Base-by-base conservation (phyloP, 257 asterid species). In the Coffea canephora region DNA sequence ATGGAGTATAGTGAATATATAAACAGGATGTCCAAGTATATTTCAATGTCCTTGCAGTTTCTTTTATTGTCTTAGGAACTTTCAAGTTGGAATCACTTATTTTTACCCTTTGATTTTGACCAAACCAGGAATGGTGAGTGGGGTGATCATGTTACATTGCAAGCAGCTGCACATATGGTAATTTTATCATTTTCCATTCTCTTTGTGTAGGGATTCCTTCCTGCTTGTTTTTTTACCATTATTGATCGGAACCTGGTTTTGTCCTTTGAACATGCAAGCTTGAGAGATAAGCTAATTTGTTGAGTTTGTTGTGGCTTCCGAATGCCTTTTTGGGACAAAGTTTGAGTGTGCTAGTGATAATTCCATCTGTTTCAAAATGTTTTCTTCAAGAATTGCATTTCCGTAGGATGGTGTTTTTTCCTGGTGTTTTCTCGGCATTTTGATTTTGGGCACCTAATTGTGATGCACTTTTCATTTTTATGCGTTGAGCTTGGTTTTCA, bases 131-230 rank as follows among this genome's bases (percentile, higher is more conserved):
- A 76, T 50, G 95, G 96, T 70, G 97, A 91, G 79, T 96, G 98
- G 99, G 99, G 99, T 61, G 99, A 96, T 90, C 99, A 96, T 82
- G 98, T 96, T 70, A 92, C 99, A 5, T 86, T 96, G 89, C 99
- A 96, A 85, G 99, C 99, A 76, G 97, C 98, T 65, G 94, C 98
- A 4, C 97, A 96, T 91, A 89, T 88, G 89, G 99, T 96, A 91
- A 91, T 68, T 73, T 27, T 74, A 78, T 71, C 21, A 36, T 73
- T 59, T 68, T 41, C 19, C 52, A 65, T 31, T 36, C 65, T 75
- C 27, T 14, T 66, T 23, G 39, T 55, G 50, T 69, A 46, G 49
- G 36, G 21, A 50, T 45, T 72, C 21, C 65, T 62, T 41, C 72
- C 16, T 57, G 76, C 57, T 41, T 59, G 27, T 34, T 65, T 31